phyloP scores from a whole-genome alignment of 2,329 filamentous ascomycete genomes.

The Aureobasidium sp. region DNA sequence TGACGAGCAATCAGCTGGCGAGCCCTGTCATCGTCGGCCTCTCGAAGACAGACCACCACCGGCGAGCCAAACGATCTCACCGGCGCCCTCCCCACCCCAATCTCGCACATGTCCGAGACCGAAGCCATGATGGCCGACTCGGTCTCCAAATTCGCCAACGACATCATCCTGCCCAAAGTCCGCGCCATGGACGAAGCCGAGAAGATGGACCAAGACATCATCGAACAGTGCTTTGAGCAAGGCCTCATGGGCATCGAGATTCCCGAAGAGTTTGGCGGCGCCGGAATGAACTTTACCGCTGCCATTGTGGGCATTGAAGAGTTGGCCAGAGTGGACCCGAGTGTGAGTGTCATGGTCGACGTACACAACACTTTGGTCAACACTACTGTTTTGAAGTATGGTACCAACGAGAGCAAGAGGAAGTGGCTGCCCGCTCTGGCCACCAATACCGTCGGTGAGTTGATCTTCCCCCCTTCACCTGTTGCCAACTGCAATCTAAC shows the following conservation, averaged over 20 bases:
- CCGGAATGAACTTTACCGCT: constrained; percentile 97
- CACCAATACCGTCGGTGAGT: constrained; percentile 68
- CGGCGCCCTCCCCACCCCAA: constrained; percentile 80
- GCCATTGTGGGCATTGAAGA: constrained; percentile 97
- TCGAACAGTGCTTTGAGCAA: constrained; percentile 94
- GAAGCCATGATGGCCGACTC: constrained; percentile 84
- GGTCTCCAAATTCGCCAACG: constrained; percentile 83
- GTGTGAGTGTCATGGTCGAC: constrained; percentile 89
- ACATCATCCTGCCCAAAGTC: constrained; percentile 81
- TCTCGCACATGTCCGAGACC: constrained; percentile 84
- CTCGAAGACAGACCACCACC: constrained; percentile 30
- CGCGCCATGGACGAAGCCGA: constrained; percentile 98
- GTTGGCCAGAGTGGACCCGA: constrained; percentile 86
- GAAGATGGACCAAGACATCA: constrained; percentile 77
- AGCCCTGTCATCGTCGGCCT: constrained; percentile 38
- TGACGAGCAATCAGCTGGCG: constrained; percentile 22
- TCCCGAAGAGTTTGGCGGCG: constrained; percentile 91
- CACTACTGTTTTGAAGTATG: constrained; percentile 83
- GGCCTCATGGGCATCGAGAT: constrained; percentile 97
- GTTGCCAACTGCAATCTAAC: background rate
- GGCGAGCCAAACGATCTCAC: constrained; percentile 52
- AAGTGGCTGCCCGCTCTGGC: constrained; percentile 85
- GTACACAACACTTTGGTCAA: constrained; percentile 98
- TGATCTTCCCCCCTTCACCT: constrained; percentile 21
- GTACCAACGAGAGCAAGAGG: constrained; percentile 67